These are phyloP conservation scores for Fusarium vanettenii DNA, from an alignment of 2,329 filamentous ascomycete species.

Conservation along the genomic window DNA sequence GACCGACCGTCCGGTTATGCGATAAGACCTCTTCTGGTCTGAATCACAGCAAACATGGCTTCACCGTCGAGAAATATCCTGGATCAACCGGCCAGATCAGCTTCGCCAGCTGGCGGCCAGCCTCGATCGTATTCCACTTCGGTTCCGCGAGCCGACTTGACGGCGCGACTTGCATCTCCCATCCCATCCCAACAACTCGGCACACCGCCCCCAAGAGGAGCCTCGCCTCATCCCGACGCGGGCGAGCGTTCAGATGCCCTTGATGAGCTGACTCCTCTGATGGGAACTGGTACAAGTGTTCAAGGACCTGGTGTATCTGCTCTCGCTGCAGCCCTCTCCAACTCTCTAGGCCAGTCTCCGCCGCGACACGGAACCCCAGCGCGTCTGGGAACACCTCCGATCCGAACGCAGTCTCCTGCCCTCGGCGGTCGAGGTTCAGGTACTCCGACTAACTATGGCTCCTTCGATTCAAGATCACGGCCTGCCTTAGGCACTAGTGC, in stretches of 20 bases:
- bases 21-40: constrained; percentile 37
- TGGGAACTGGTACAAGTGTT: constrained; percentile 71
- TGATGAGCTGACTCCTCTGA: constrained; percentile 70
- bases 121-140: constrained; percentile 63
- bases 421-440: constrained; percentile 55
- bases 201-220: constrained; percentile 51
- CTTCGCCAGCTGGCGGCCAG: constrained; percentile 60
- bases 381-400: constrained; percentile 67
- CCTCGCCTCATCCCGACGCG: constrained; percentile 46
- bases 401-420: constrained; percentile 52
- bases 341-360: constrained; percentile 76
- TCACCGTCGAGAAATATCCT: constrained; percentile 52
- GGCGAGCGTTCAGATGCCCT: constrained; percentile 39
- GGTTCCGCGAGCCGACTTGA: constrained; percentile 68
- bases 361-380: constrained; percentile 75
- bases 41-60: constrained; percentile 48
- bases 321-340: constrained; percentile 86
- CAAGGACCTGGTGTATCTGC: constrained; percentile 88
- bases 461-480: constrained; percentile 78
- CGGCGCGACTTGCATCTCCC: constrained; percentile 70
- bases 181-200: constrained; percentile 56
- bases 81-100: constrained; percentile 55
- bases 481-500: constrained; percentile 59
- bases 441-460: constrained; percentile 83
- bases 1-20: constrained; percentile 34